A percentile compares a stretch with the other conserved stretches of the same genome.
Conservation (phyloP, 208 protist genomes). For the Porcisia hertigi region DNA sequence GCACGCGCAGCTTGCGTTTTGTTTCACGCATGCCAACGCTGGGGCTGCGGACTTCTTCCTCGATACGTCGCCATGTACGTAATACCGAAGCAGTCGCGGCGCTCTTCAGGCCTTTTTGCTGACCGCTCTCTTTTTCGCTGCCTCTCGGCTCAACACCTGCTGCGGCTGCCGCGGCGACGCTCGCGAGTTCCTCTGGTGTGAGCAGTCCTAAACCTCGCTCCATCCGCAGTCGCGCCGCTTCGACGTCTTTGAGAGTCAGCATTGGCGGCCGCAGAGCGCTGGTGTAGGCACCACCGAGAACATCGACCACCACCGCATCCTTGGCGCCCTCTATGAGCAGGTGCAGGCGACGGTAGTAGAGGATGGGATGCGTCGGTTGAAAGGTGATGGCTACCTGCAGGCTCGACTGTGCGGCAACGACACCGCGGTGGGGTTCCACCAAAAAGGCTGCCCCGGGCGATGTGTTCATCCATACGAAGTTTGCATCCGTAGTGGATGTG, state of each 20-base stretch:
- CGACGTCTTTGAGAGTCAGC: conserved; percentile 59
- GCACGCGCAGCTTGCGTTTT: conserved; percentile 14
- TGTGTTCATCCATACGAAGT: conserved; percentile 28
- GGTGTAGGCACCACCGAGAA: conserved; percentile 87
- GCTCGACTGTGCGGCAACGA: conserved; percentile 48
- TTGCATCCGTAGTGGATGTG: conserved; percentile 30
- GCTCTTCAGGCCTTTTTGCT: background rate
- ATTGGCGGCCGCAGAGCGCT: conserved; percentile 54
- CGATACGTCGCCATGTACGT: conserved; percentile 23
- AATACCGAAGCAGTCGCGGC: conserved; percentile 3
- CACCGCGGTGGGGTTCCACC: conserved; percentile 48
- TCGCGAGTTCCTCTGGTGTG: conserved; percentile 66
- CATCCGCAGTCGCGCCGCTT: conserved; percentile 54
- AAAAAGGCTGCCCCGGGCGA: conserved; percentile 67
- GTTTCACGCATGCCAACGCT: conserved; percentile 20
- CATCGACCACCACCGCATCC: conserved; percentile 69
- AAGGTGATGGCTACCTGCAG: conserved; percentile 72
- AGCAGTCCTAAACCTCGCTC: conserved; percentile 56
- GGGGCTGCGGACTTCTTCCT: conserved; percentile 25
- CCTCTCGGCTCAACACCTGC: background rate
- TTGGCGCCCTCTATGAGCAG: conserved; percentile 59
- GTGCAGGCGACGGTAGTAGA: conserved; percentile 86
- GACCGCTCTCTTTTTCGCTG: background rate
- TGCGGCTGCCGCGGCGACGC: conserved; percentile 33
- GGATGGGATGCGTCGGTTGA: conserved; percentile 65